Percentiles rank a stretch among this genome's conserved stretches.
phyloP scores from a whole-genome alignment of 495 filamentous ascomycete genomes.

The Lophiotrema nucula region DNA sequence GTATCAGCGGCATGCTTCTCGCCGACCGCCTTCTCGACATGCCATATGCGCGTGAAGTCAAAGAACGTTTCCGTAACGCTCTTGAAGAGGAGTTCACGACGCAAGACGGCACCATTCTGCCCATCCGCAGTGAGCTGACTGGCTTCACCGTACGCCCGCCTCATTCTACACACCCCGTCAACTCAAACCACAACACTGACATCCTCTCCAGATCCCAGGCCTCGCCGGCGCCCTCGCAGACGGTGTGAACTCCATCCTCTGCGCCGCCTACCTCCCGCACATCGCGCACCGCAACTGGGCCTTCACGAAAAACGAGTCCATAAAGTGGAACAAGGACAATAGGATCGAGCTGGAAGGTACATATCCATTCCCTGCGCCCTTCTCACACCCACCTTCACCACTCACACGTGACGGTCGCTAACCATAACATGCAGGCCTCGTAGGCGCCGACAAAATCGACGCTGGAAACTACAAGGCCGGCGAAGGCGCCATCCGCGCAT shows the following conservation, averaged over 20 bases:
- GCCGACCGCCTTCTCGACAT: constrained; percentile 16
- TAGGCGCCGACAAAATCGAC: constrained; percentile 20
- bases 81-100: constrained; percentile 25
- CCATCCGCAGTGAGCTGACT: constrained; percentile 24
- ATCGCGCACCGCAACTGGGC: constrained; percentile 20
- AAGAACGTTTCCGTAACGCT: constrained; percentile 11
- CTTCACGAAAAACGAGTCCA: constrained; percentile 10
- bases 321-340: not conserved
- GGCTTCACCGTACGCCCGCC: constrained; percentile 13
- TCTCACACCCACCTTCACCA: too few relatives aligned
- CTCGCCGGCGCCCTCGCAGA: constrained; percentile 19
- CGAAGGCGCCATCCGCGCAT: constrained; percentile 6
- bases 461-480: constrained; percentile 17
- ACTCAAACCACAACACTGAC: too few relatives aligned
- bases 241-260: constrained; percentile 20
- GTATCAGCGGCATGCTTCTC: constrained; percentile 11
- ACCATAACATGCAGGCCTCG: too few relatives aligned
- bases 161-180: not conserved
- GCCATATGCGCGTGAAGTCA: constrained; percentile 1
- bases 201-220: constrained; percentile 24
- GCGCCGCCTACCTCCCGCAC: constrained; percentile 17
- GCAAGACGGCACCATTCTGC: constrained; percentile 22
- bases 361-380: too few relatives aligned
- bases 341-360: constrained; percentile 6
- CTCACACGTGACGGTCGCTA: too few relatives aligned